Conservation (phyloP, 148 eudicot genomes). For the Rhododendron williamsianum region DNA sequence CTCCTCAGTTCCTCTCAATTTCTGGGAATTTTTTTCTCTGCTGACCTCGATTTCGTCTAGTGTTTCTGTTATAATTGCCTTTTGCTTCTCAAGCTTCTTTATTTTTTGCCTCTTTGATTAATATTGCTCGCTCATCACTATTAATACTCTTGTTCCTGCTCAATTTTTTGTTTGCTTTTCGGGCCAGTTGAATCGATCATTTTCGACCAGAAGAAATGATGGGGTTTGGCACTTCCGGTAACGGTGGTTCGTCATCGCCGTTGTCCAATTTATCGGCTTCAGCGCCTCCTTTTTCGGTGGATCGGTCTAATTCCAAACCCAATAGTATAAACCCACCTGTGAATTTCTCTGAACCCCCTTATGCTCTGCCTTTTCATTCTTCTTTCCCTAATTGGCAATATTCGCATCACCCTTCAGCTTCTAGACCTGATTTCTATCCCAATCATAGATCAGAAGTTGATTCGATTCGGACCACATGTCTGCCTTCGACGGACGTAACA, state of each 20-base stretch:
- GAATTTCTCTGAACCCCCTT: constrained; percentile 40
- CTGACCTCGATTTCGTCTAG: background rate
- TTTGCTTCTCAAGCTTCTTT: constrained; percentile 3
- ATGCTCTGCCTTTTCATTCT: constrained; percentile 35
- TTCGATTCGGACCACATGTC: constrained; percentile 23
- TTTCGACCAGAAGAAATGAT: constrained; percentile 29
- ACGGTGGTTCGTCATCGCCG: constrained; percentile 50
- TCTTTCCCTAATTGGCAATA: constrained; percentile 46
- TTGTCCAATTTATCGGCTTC: constrained; percentile 74
- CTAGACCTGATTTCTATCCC: constrained; percentile 29
- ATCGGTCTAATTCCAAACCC: constrained; percentile 47
- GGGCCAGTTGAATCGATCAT: constrained; percentile 14
- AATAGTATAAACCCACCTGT: constrained; percentile 31
- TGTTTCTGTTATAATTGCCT: background rate
- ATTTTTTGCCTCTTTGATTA: background rate
- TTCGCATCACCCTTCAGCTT: constrained; percentile 27
- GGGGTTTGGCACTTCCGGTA: constrained; percentile 48
- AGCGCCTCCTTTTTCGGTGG: constrained; percentile 83
- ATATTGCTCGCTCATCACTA: constrained; percentile 1
- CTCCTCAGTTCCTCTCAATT: background rate
- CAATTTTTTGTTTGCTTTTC: constrained; percentile 12
- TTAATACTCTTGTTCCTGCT: background rate
- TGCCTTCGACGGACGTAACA: constrained; percentile 20
- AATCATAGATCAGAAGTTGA: constrained; percentile 25
- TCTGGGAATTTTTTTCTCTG: background rate